Evolutionary conservation across 768 basidiomycete genomes (phyloP).

Genomic region (Boletus sp.): DNA sequence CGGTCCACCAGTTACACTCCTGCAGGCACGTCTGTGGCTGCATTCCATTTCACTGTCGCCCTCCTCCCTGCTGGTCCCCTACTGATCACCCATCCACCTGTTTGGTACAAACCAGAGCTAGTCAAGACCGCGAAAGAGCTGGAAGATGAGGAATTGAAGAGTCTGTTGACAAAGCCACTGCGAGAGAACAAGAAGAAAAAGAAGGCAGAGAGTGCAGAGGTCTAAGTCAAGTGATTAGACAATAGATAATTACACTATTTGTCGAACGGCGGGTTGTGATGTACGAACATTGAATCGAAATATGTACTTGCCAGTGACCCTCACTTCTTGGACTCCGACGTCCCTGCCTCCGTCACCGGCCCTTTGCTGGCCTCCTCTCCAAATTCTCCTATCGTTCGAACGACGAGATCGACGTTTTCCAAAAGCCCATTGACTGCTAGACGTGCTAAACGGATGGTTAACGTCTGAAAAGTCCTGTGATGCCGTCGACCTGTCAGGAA

Average conservation of each 20-base stretch:
- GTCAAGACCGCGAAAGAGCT: constrained; percentile 88
- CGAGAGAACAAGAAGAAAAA: constrained; percentile 94
- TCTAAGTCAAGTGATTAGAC: constrained; percentile 26
- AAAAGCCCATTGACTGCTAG: constrained; percentile 83
- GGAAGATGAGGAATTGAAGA: constrained; percentile 83
- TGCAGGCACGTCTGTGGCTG: constrained; percentile 80
- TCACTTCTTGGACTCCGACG: constrained; percentile 7
- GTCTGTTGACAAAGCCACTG: constrained; percentile 70
- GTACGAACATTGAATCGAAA: constrained; percentile 12
- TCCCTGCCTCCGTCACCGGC: not conserved
- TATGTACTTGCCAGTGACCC: not conserved
- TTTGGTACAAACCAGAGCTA: constrained; percentile 92
- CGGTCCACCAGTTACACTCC: constrained; percentile 65
- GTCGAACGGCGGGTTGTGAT: constrained; percentile 15
- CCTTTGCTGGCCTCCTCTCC: constrained; percentile 55
- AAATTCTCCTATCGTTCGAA: constrained; percentile 79
- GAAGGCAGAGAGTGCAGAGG: constrained; percentile 55
- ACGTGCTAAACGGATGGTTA: constrained; percentile 83
- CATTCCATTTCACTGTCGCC: constrained; percentile 96
- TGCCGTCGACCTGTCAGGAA: not conserved
- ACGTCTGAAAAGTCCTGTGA: constrained; percentile 63
- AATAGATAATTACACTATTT: constrained; percentile 16
- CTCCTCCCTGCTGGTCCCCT: constrained; percentile 86
- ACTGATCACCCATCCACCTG: constrained; percentile 81
- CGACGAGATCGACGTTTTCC: constrained; percentile 84